These are phyloP conservation scores for Colletotrichum caudatum DNA, from an alignment of 2,329 filamentous ascomycete genomes.

Conservation along the genomic window DNA sequence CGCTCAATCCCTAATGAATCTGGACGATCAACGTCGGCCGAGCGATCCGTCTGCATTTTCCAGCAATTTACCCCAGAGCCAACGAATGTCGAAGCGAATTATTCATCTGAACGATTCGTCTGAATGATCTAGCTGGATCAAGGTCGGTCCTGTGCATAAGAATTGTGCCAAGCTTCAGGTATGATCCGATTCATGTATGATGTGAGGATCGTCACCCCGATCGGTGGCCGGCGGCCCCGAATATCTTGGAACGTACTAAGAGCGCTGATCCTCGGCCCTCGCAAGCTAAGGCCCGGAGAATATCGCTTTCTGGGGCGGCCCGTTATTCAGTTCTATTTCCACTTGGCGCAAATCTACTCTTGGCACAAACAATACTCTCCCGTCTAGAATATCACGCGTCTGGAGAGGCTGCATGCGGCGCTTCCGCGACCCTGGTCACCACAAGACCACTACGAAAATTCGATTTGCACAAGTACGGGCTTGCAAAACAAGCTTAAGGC, in stretches of 20 bases:
- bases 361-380: constrained; percentile 23
- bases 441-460: background rate
- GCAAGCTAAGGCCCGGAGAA: constrained; percentile 21
- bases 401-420: constrained; percentile 19
- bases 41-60: background rate
- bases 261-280: constrained; percentile 9
- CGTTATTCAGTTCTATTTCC: constrained; percentile 22
- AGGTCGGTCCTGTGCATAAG: constrained; percentile 11
- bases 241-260: background rate
- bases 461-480: background rate
- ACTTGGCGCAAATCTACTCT: constrained; percentile 12
- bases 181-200: constrained; percentile 7
- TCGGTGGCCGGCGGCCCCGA: constrained; percentile 25
- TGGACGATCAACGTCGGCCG: constrained; percentile 7
- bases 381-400: constrained; percentile 22
- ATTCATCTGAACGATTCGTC: constrained; percentile 5
- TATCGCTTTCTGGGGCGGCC: constrained; percentile 20
- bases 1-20: background rate
- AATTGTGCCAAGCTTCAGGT: background rate
- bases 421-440: constrained; percentile 7
- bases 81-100: background rate
- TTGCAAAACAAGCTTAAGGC: constrained; percentile 22
- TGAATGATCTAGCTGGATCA: constrained; percentile 3
- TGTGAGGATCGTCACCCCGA: background rate
- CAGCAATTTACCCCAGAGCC: background rate